Conservation (phyloP, 805 yeast genomes). For the Geotrichum ghanense region DNA sequence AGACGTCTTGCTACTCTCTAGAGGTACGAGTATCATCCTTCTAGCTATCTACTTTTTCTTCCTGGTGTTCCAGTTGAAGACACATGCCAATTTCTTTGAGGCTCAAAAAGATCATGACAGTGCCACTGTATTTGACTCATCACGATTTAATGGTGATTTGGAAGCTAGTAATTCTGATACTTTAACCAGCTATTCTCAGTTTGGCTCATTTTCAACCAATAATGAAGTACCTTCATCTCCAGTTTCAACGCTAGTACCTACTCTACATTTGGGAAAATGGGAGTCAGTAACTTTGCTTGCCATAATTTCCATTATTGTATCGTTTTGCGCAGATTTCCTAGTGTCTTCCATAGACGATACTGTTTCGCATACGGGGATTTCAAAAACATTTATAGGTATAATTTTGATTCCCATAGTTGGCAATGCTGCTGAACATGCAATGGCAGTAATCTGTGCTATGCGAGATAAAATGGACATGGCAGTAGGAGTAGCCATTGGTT, state of each 20-base stretch:
- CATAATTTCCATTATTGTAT: constrained; percentile 63
- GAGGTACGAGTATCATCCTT: constrained; percentile 76
- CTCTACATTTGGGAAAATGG: not conserved
- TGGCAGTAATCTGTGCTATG: constrained; percentile 89
- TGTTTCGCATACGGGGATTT: constrained; percentile 72
- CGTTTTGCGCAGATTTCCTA: constrained; percentile 84
- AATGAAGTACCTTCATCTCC: not conserved
- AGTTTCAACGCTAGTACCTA: not conserved
- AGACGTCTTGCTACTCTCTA: constrained; percentile 59
- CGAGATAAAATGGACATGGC: constrained; percentile 97
- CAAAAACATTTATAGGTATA: constrained; percentile 91
- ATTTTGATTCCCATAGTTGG: constrained; percentile 94
- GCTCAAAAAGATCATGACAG: constrained; percentile 19
- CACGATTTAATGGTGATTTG: constrained; percentile 22
- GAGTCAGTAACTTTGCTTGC: constrained; percentile 47
- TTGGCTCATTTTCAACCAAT: not conserved
- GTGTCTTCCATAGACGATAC: constrained; percentile 90
- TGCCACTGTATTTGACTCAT: not conserved
- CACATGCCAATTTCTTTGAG: constrained; percentile 73
- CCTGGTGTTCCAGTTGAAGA: constrained; percentile 76
- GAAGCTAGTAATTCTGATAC: constrained; percentile 25
- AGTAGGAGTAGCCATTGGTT: constrained; percentile 92
- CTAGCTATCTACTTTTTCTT: constrained; percentile 68
- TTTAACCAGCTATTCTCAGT: not conserved
- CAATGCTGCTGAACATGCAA: constrained; percentile 97